A percentile compares a stretch with the other conserved stretches of the same genome.
Conservation (phyloP, 371 early-diverging fungal species). For the Cokeromyces recurvatus region DNA sequence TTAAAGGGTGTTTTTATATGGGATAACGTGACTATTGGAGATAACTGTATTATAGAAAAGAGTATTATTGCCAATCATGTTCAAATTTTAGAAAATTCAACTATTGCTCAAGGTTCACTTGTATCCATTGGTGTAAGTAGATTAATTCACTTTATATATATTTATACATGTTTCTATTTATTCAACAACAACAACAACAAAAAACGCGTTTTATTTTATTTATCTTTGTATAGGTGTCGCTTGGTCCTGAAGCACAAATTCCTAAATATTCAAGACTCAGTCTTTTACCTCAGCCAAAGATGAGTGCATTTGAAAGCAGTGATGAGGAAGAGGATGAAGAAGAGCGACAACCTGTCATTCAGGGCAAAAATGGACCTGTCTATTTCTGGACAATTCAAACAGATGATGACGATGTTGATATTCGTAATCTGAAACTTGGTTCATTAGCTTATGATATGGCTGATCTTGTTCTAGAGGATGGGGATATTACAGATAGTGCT, state of each 20-base stretch:
- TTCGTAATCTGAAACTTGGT: constrained; percentile 43
- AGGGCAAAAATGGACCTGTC: constrained; percentile 39
- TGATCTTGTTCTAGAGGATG: constrained; percentile 34
- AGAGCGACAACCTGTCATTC: constrained; percentile 29
- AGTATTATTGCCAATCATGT: constrained; percentile 78
- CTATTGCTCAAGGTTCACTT: constrained; percentile 66
- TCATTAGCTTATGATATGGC: constrained; percentile 40
- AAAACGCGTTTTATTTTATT: no score
- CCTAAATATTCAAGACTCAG: constrained; percentile 69
- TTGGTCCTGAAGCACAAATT: constrained; percentile 76
- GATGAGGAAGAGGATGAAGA: constrained; percentile 47
- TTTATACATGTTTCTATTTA: no score
- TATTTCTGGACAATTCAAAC: constrained; percentile 42
- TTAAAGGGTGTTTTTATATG: constrained; percentile 83
- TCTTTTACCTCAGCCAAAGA: constrained; percentile 41
- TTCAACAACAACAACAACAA: constrained; percentile 4
- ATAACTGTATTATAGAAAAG: constrained; percentile 57
- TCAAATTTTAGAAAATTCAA: constrained; percentile 58
- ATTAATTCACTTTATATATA: background rate
- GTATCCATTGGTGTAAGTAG: constrained; percentile 56
- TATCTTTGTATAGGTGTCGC: constrained; percentile 54
- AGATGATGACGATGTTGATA: constrained; percentile 43
- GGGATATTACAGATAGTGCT: constrained; percentile 48
- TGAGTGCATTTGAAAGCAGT: constrained; percentile 36
- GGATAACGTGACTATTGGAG: constrained; percentile 68